Evolutionary conservation across 805 yeast genomes (phyloP), one percentile per base, ranked within the genome.

Genomic region (Debaryomyces prosopidis): DNA sequence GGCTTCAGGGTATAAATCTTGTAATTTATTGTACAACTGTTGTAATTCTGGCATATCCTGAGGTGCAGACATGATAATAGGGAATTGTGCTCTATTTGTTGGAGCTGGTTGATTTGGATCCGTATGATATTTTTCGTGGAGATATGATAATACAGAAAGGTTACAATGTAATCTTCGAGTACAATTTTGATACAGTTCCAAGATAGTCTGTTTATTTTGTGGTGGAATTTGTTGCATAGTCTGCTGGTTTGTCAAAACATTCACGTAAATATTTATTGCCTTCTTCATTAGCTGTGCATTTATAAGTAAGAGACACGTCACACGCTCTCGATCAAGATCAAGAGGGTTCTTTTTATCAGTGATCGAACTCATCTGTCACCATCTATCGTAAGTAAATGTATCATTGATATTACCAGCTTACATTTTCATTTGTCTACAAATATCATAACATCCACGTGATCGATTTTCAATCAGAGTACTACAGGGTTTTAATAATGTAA

Each of bases 1-100:
- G 1, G 81, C 81, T 47, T 80, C 84, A 0, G 82, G 83, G 49
- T 79, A 80, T 31, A 80, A 55, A 42, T 73, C 75, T 52, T 75
- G 77, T 20, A 76, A 60, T 40, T 68, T 64, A n/a, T 66, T 65
- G 57, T 80, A 80, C 34, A 75, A 67, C 32, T 69, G 75, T 41
- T 65, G 63, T 36, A 80, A 63, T 51, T 79, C 84, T 0, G 83
- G 82, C 64, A 79, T 68, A 37, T 78, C 83, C 3, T 72, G 72
- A 6, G 84, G 84, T 4, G 85, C 75, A 1, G 77, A 65, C 47
- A 79, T 69, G 34, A 80, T 76, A 26, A 75, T 70, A 2, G 85
- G 85, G 44, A 73, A 73, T 12, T 58, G 60, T 40, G 57, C 55
- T 48, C 63, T 60, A 36, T 60, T 64, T 28, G 53, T 59, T n/a